A percentile compares a stretch with the other conserved stretches of the same genome.
phyloP scores from a whole-genome alignment of 1,139 yeast species.

The Saccharomycopsis phalli region DNA sequence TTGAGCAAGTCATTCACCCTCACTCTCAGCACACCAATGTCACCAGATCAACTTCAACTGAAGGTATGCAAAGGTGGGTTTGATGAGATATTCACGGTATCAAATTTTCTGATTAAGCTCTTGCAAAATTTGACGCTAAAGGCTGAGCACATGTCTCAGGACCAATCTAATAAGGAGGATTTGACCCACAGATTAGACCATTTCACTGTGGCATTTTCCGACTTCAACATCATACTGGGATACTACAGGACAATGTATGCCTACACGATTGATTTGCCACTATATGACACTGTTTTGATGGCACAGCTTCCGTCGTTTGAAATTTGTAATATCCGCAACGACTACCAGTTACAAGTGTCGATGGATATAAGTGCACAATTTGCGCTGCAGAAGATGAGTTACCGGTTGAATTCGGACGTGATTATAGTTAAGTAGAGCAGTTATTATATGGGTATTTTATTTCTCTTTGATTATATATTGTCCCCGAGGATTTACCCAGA shows the following conservation, averaged over 20 bases:
- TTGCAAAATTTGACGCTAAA: slow-evolving; percentile 1
- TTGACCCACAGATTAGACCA: background rate
- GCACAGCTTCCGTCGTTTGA: slow-evolving; percentile 7
- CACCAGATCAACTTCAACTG: slow-evolving; percentile 1
- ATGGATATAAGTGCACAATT: slow-evolving; percentile 2
- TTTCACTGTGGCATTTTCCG: background rate
- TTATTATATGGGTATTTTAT: no score
- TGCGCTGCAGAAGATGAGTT: background rate
- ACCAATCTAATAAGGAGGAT: slow-evolving; percentile 1
- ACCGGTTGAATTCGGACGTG: slow-evolving; percentile 3
- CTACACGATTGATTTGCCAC: slow-evolving; percentile 1
- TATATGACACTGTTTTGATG: background rate
- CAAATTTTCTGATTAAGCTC: slow-evolving; percentile 1
- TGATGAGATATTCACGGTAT: background rate
- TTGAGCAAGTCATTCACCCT: slow-evolving; percentile 1
- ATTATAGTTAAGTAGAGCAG: slow-evolving; percentile 3
- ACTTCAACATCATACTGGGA: background rate
- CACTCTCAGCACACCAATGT: background rate
- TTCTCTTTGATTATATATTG: no score
- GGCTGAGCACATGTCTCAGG: slow-evolving; percentile 4
- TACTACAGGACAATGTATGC: slow-evolving; percentile 4
- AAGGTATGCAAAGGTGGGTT: background rate
- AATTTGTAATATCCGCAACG: slow-evolving; percentile 11
- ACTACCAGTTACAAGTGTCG: slow-evolving; percentile 9
- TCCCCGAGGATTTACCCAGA: no score